Percentiles rank a stretch among this genome's conserved stretches.
phyloP scores from a whole-genome alignment of 257 asterid genomes.

The Verbascum thapsus region DNA sequence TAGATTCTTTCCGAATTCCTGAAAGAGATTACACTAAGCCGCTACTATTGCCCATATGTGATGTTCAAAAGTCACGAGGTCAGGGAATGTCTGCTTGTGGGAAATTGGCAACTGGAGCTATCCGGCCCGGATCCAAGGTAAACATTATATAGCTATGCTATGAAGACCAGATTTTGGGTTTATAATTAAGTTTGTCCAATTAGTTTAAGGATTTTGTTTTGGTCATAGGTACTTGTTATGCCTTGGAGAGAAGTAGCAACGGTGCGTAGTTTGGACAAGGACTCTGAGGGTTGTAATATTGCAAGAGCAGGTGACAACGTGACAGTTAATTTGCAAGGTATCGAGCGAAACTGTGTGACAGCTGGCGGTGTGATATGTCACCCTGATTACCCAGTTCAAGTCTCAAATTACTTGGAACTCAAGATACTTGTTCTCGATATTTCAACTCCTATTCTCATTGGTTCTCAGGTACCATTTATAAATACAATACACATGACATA shows the following conservation, averaged over 20 bases:
- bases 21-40: slow-evolving; percentile 81
- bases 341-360: slow-evolving; percentile 58
- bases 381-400: slow-evolving; percentile 82
- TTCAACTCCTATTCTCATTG: slow-evolving; percentile 68
- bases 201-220: neutral
- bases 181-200: slow-evolving; percentile 3
- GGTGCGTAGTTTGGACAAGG: slow-evolving; percentile 70
- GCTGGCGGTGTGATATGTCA: slow-evolving; percentile 92
- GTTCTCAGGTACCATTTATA: slow-evolving; percentile 71
- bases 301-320: slow-evolving; percentile 98
- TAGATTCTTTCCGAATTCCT: slow-evolving; percentile 88
- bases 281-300: slow-evolving; percentile 54
- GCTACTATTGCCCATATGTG: slow-evolving; percentile 77
- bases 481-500: too few species aligned
- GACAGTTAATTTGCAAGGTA: slow-evolving; percentile 73
- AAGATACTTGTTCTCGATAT: slow-evolving; percentile 74
- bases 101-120: slow-evolving; percentile 88
- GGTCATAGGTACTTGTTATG: slow-evolving; percentile 76
- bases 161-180: slow-evolving; percentile 20
- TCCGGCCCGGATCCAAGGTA: slow-evolving; percentile 85
- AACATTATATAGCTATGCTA: slow-evolving; percentile 1
- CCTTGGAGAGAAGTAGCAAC: slow-evolving; percentile 70
- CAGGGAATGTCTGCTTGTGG: slow-evolving; percentile 78
- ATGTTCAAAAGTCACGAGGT: slow-evolving; percentile 77
- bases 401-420: slow-evolving; percentile 74